Conservation (phyloP, 768 basidiomycete species). For the Chalciporus chontae region DNA sequence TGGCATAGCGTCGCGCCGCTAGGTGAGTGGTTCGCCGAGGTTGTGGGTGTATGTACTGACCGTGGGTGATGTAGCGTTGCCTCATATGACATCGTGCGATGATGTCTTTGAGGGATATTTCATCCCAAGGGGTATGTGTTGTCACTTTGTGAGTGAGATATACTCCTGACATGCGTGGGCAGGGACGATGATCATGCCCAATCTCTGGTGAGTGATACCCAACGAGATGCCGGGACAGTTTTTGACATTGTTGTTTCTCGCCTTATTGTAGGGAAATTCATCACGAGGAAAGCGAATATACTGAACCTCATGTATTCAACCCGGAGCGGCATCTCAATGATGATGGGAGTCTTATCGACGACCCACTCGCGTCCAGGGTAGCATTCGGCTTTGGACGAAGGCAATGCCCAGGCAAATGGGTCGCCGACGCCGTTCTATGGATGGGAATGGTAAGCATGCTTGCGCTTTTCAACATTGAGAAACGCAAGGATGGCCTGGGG, state of each 20-base stretch:
- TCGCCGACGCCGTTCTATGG: constrained; percentile 32
- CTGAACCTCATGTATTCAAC: constrained; percentile 22
- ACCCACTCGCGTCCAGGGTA: constrained; percentile 25
- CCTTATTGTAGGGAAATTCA: constrained; percentile 24
- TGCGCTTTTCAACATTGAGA: constrained; percentile 21
- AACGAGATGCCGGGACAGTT: neutral
- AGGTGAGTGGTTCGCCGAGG: constrained; percentile 14
- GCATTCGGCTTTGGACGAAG: constrained; percentile 31
- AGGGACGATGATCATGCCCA: constrained; percentile 28
- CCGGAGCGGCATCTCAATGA: constrained; percentile 24
- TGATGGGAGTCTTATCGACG: constrained; percentile 25
- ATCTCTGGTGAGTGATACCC: constrained; percentile 24
- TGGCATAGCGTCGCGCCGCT: constrained; percentile 31
- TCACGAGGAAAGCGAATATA: constrained; percentile 29
- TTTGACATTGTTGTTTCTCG: neutral
- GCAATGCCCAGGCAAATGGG: constrained; percentile 30
- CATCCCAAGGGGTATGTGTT: constrained; percentile 34
- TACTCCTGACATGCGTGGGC: constrained; percentile 2
- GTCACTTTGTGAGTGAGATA: neutral
- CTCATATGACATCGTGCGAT: constrained; percentile 31
- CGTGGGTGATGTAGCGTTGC: constrained; percentile 17
- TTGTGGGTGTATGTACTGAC: constrained; percentile 6
- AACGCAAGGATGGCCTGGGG: constrained; percentile 22
- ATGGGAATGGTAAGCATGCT: constrained; percentile 29
- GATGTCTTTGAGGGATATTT: constrained; percentile 44